Base-by-base conservation (phyloP, 805 yeast species). In the Zygosaccharomyces pseudorouxii region DNA sequence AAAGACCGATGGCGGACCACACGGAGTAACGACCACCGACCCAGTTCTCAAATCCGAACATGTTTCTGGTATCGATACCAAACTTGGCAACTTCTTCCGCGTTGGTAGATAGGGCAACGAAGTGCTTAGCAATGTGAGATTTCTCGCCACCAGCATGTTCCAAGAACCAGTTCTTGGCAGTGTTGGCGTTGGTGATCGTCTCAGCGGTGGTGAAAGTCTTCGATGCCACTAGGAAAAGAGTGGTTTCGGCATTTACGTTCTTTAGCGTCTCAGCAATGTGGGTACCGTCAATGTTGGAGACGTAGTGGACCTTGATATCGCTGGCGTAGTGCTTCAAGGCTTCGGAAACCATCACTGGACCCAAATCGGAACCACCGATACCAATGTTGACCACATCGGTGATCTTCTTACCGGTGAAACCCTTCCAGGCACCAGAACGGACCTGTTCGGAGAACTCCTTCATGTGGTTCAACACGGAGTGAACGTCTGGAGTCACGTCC, bases 21-120 rank as follows among this genome's bases (percentile, higher is more conserved):
- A 93, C 99, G n/a, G 99, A 93, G 83, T 93, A 93, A 73, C 99
- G 86, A 68, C 99, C 99, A 67, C 99, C 99, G 56, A 93, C 99
- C 99, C 99, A 93, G 74, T 76, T 84, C 71, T 90, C 97, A 65
- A 93, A 93, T 55, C 95, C 98, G 72, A 93, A 93, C 99, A 93
- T 93, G 79, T 93, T 93, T 70, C 82, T 85, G 68, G 97, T 82
- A 76, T 93, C 98, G 60, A 93, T 93, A 66, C 99, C 99, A 64
- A 93, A 93, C 74, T 88, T 86, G 63, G 84, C 78, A 55, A 93
- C 99, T 72, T 86, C 97, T 45, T 71, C 73, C 53, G 88, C 95
- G 71, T 93, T 93, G 55, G 99, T 93, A 54, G 96, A 88, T 58
- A 93, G 78, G 50, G 99, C 99, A 62, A 84, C 99, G 67, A 93